phyloP scores from a whole-genome alignment of 2,329 filamentous ascomycete genomes.

The Venturia carpophila region DNA sequence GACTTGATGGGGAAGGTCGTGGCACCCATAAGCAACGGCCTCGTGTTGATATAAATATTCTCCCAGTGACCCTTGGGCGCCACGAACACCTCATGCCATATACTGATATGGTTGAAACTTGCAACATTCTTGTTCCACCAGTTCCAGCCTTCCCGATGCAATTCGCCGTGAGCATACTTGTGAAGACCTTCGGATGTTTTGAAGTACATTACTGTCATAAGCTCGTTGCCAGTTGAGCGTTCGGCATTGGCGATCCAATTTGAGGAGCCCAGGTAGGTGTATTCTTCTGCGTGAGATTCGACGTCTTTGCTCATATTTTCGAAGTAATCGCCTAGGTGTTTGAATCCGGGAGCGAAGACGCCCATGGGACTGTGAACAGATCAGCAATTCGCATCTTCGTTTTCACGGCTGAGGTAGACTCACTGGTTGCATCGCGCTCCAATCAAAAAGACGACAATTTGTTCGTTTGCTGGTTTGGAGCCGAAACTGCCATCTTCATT shows the following conservation, averaged over 20 bases:
- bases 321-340: conserved; percentile 36
- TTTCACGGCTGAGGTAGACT: conserved; percentile 35
- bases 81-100: conserved; percentile 50
- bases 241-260: conserved; percentile 37
- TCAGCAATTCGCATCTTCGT: conserved; percentile 46
- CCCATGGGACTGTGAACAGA: conserved; percentile 42
- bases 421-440: conserved; percentile 25
- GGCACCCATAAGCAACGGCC: conserved; percentile 29
- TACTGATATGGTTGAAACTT: conserved; percentile 37
- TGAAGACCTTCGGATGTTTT: conserved; percentile 42
- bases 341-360: conserved; percentile 39
- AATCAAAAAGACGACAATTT: conserved; percentile 19
- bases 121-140: conserved; percentile 39
- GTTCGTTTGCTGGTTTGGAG: conserved; percentile 24
- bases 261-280: conserved; percentile 40
- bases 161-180: conserved; percentile 42
- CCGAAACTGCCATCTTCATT: conserved; percentile 28
- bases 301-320: conserved; percentile 31
- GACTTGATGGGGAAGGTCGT: conserved; percentile 14
- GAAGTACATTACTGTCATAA: conserved; percentile 45
- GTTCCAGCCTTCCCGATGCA: conserved; percentile 45
- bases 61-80: conserved; percentile 42
- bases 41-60: conserved; percentile 41
- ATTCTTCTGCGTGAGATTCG: conserved; percentile 34
- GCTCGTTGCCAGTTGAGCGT: conserved; percentile 39